Evolutionary conservation across 2,329 filamentous ascomycete genomes (phyloP), one percentile per base, ranked within the genome.

Genomic region (Colletotrichum scovillei): DNA sequence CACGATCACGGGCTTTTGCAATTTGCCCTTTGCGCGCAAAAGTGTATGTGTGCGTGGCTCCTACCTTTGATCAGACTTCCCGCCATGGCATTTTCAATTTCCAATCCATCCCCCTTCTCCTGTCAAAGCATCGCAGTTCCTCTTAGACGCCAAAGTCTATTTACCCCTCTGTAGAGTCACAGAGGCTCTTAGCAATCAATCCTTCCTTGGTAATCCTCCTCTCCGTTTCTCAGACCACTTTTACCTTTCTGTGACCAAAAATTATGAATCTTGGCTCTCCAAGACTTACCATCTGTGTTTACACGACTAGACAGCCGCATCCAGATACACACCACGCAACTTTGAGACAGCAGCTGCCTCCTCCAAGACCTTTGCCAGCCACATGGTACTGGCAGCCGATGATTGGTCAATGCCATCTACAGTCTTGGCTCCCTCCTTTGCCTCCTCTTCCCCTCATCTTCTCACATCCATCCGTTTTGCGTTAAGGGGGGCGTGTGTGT

Each of bases 321-420:
- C 14, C 38, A 42, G 38, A 16, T 42, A 16, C 14, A 65, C n/a
- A 30, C 49, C 32, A 60, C n/a, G 35, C 32, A 56, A 49, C 19
- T n/a, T 69, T 52, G 59, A 69, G 66, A 73, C 60, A 60, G 55
- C 46, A 63, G 59, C n/a, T 26, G 16, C 19, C 19, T 52, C 9
- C 26, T 22, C 49, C n/a, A 63, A 63, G 28, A 28, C n/a, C 7
- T 19, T 38, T 58, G 30, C 3, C 53, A 69, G 46, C 66, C 60
- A 65, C 26, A 60, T 6, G 12, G n/a, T 49, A 9, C 22, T 5
- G 60, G 4, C 7, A 22, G 19, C 9, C n/a, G 9, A 16, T 64
- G 65, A 60, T 72, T 73, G 70, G 70, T 57, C 70, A 73, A 73
- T 72, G 65, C 16, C 63, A 53, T 22, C 26, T 8, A 32, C 6